Evolutionary conservation across 371 early-diverging fungal species (phyloP), one percentile per base, ranked within the genome.

Genomic region (Zopfochytrium polystomum): DNA sequence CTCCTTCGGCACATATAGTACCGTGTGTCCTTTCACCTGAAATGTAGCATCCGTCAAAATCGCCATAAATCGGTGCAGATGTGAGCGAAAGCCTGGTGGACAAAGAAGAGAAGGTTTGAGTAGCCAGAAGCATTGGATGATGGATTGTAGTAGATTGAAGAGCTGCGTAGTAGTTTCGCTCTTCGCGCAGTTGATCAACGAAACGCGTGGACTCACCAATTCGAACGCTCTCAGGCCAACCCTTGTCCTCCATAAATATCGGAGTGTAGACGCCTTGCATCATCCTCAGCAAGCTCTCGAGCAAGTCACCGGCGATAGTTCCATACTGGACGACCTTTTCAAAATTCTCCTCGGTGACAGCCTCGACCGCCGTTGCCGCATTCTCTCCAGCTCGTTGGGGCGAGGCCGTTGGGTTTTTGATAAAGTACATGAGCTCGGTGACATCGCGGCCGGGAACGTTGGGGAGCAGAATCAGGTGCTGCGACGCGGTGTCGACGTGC

Each of bases 21-120:
- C 76, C 3, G 82, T 81, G 63, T 77, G 74, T 3, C 81, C 81
- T 59, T 76, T 74, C 38, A 73, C 62, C 65, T 78, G 79, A 49
- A 47, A 74, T 13, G 82, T 73, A 2, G 82, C 65, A 56, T 80
- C 82, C 15, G 82, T 81, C 52, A 81, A 55, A 29, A 72, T 63
- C 0, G 82, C 82, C 82, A 81, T 81, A 63, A 81, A 81, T 56
- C 76, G 77, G 55, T 81, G 74, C 59, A 76, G 58, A 43, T 79
- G 78, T 49, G 59, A 71, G 53, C 60, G 69, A 62, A 76, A 78
- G 33, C 75, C 75, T 60, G 30, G 13, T 9, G 42, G 22, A 48
- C 22, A 22, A 9, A 20, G 22, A n/a, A 13, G 11, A 9, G 48
- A 48, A 11, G 25, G 22, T 30, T 53, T 7, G 1, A 22, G 32